These are phyloP conservation scores for Sporothrix humicola DNA, from an alignment of 2,329 filamentous ascomycete species.

Conservation along the genomic window DNA sequence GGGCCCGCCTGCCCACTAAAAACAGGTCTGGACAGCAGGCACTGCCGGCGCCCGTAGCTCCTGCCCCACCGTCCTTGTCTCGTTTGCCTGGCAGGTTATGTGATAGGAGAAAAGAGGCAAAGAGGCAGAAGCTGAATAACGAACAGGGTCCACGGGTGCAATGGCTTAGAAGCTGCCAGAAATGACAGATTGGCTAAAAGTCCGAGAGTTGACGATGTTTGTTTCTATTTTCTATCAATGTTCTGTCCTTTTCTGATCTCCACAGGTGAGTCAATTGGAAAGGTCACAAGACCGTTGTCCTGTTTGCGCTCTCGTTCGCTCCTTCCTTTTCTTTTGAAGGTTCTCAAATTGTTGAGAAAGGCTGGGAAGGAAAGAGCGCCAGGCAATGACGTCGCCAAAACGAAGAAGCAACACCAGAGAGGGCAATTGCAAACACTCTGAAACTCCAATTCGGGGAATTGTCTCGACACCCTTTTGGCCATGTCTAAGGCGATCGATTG, in stretches of 20 bases:
- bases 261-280: conserved; percentile 17
- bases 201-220: not conserved
- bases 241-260: not conserved
- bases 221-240: not conserved
- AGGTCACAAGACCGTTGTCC: not conserved
- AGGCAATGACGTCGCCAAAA: not conserved
- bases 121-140: conserved; percentile 8
- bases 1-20: not conserved
- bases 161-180: conserved; percentile 19
- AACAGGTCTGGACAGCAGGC: not conserved
- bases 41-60: conserved; percentile 1
- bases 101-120: not conserved
- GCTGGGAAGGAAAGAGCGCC: not conserved
- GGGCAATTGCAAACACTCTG: not conserved
- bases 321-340: not conserved
- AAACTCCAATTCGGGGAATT: not conserved
- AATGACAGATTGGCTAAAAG: not conserved
- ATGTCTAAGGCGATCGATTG: conserved; percentile 1
- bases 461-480: not conserved
- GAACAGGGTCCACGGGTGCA: not conserved
- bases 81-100: not conserved
- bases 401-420: not conserved
- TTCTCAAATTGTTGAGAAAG: not conserved
- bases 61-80: not conserved
- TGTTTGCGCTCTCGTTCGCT: not conserved